Conservation (phyloP, 1,284 basidiomycete genomes). For the Papiliotrema fonsecae region DNA sequence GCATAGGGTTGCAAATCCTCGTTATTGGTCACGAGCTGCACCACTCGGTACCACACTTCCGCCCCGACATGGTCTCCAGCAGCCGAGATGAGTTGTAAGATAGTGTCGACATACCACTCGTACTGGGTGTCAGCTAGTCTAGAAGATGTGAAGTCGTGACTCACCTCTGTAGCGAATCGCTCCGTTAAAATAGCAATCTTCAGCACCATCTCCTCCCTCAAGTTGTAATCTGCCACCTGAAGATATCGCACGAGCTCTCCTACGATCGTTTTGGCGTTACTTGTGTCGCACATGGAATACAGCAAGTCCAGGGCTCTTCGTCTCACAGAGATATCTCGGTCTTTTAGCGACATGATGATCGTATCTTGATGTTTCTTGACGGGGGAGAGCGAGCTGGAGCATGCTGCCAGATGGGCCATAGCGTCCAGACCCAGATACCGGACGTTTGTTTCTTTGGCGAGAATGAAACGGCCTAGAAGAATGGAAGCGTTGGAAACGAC, state of each 20-base stretch:
- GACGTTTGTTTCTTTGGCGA: slow-evolving; percentile 97
- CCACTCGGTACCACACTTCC: slow-evolving; percentile 98
- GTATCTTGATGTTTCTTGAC: slow-evolving; percentile 95
- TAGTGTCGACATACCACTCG: slow-evolving; percentile 96
- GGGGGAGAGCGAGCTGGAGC: slow-evolving; percentile 80
- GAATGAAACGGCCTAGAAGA: slow-evolving; percentile 89
- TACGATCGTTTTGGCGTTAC: slow-evolving; percentile 92
- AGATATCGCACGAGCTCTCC: slow-evolving; percentile 90
- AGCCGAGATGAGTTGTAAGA: slow-evolving; percentile 87
- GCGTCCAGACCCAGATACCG: slow-evolving; percentile 96
- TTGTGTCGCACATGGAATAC: slow-evolving; percentile 97
- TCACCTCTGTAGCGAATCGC: slow-evolving; percentile 77
- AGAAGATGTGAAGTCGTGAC: slow-evolving; percentile 33
- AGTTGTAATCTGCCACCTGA: slow-evolving; percentile 87
- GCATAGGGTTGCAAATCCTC: slow-evolving; percentile 95
- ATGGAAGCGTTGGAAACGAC: slow-evolving; percentile 87
- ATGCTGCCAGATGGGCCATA: slow-evolving; percentile 95
- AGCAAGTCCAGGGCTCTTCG: slow-evolving; percentile 89
- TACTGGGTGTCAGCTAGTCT: slow-evolving; percentile 51
- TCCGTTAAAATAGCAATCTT: slow-evolving; percentile 98
- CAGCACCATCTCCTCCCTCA: slow-evolving; percentile 96
- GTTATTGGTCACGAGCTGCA: slow-evolving; percentile 97
- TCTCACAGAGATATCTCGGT: slow-evolving; percentile 96
- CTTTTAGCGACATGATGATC: slow-evolving; percentile 88
- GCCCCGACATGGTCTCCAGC: slow-evolving; percentile 98